Percentiles rank a stretch among this genome's conserved stretches.
Conservation (phyloP, 208 protist genomes). For the Leishmania tarentolae region DNA sequence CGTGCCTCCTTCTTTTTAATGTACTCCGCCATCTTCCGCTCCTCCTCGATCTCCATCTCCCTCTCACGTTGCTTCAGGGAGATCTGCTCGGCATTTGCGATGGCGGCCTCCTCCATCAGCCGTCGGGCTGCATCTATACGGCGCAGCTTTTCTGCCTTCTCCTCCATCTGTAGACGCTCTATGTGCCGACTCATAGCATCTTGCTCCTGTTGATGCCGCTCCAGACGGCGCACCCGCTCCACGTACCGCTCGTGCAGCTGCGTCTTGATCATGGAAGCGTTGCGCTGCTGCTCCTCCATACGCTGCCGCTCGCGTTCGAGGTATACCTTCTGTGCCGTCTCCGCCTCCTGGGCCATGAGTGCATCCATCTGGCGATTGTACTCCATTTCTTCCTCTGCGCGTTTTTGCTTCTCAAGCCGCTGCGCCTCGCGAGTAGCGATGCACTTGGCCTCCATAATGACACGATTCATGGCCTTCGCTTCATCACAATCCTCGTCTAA, state of each 20-base stretch:
- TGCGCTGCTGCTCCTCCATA: slow-evolving; percentile 79
- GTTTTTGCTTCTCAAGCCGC: slow-evolving; percentile 72
- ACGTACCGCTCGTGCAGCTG: slow-evolving; percentile 92
- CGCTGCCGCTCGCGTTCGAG: slow-evolving; percentile 88
- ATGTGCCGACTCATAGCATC: slow-evolving; percentile 93
- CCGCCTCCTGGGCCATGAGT: slow-evolving; percentile 85
- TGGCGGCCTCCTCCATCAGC: slow-evolving; percentile 92
- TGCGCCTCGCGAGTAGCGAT: slow-evolving; percentile 92
- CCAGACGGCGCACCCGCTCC: slow-evolving; percentile 87
- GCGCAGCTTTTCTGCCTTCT: slow-evolving; percentile 82
- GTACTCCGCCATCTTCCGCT: slow-evolving; percentile 88
- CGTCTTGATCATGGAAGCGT: slow-evolving; percentile 82
- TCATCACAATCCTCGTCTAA: slow-evolving; percentile 92
- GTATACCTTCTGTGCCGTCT: slow-evolving; percentile 88
- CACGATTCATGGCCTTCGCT: slow-evolving; percentile 92
- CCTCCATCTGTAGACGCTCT: slow-evolving; percentile 85
- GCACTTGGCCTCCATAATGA: slow-evolving; percentile 92
- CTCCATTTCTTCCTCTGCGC: slow-evolving; percentile 59
- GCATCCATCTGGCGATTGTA: slow-evolving; percentile 81
- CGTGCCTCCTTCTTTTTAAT: slow-evolving; percentile 81
- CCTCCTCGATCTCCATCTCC: slow-evolving; percentile 84
- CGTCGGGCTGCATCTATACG: slow-evolving; percentile 71
- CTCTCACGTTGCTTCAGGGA: slow-evolving; percentile 82
- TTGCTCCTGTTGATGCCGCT: slow-evolving; percentile 92
- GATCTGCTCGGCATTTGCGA: slow-evolving; percentile 95